Base-by-base conservation (phyloP, 2,329 filamentous ascomycete genomes). In the Lecanicillium sp. region DNA sequence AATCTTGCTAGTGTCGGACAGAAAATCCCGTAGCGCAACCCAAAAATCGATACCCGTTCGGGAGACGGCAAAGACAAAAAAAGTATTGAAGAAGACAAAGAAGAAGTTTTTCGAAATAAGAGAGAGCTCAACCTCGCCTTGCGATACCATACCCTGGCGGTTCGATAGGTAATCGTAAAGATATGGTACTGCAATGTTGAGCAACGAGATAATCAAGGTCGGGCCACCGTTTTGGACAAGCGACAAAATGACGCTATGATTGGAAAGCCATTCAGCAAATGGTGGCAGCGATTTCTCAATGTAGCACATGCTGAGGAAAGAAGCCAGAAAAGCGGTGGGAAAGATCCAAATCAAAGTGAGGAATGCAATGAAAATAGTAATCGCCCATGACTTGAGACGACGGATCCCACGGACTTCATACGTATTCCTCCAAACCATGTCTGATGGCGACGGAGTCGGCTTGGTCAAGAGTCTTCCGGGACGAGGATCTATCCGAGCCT, bases 1-100 rank as follows among this genome's bases (percentile, higher is more conserved):
- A 38, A 96, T 80, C 37, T 75, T 77, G 5, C 80, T 83, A 1
- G 89, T 85, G 56, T 95, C 87, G 49, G 77, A 79, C 40, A 95
- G 70, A 9, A 82, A 77, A 34, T 90, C 75, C 38, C 78, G 78
- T 33, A 96, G 70, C 37, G 83, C 74, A 25, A 70, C 68, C 60
- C 79, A 79, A 53, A 95, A 85, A 38, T 81, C 78, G 29, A 83
- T 78, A 62, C 85, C 86, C 4, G 88, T 87, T 38, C 84, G 85
- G 33, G 94, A 85, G 18, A 92, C 74, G 1, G 90, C 94, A 58
- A 96, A 95, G 32, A 96, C 78, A 36, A 96, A 75, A 63, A 98
- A 98, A 41, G 96, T 86, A 63, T 98, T 98, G 75, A 98, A 96
- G 62, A 98, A 98, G 9, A 85, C 89, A 58, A 98, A 98, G 71